A percentile compares a stretch with the other conserved stretches of the same genome.
Evolutionary conservation across 2,329 filamentous ascomycete genomes (phyloP).

Genomic region (Sclerotinia sclerotiorum): DNA sequence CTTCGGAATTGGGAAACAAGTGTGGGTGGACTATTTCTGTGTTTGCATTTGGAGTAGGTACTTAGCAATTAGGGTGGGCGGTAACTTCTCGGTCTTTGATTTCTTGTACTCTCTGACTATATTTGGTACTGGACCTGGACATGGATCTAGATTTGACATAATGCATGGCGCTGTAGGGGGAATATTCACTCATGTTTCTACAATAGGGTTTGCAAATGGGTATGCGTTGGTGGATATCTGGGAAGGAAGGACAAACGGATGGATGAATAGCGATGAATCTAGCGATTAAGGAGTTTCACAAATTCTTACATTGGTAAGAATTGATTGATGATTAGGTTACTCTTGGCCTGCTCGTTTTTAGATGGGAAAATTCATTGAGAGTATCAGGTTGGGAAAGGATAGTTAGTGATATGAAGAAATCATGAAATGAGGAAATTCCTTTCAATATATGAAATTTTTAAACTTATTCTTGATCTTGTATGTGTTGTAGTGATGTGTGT

Average conservation of each 20-base stretch:
- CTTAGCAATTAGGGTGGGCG: not conserved
- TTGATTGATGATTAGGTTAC: not conserved
- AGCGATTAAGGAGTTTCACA: not conserved
- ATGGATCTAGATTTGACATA: slow-evolving; percentile 5
- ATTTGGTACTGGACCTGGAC: slow-evolving; percentile 12
- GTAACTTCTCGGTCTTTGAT: not conserved
- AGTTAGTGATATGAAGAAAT: not conserved
- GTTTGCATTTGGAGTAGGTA: slow-evolving; percentile 17
- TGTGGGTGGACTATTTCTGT: slow-evolving; percentile 16
- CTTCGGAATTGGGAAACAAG: slow-evolving; percentile 2
- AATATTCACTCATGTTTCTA: not conserved
- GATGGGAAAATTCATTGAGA: not conserved
- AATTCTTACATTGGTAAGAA: not conserved
- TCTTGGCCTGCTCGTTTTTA: not conserved
- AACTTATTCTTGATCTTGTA: not conserved
- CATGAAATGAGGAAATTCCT: not conserved
- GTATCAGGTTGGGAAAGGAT: not conserved
- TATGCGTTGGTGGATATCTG: slow-evolving; percentile 6
- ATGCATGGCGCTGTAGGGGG: slow-evolving; percentile 14
- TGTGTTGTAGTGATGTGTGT: not conserved
- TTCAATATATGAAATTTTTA: not conserved
- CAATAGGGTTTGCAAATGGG: slow-evolving; percentile 7
- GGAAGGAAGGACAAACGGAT: not conserved
- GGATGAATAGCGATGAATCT: not conserved
- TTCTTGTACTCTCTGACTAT: not conserved